Percentiles rank a stretch among this genome's conserved stretches.
Conservation (phyloP, 192 early-diverging fungal genomes). For the Coemansia sp. region DNA sequence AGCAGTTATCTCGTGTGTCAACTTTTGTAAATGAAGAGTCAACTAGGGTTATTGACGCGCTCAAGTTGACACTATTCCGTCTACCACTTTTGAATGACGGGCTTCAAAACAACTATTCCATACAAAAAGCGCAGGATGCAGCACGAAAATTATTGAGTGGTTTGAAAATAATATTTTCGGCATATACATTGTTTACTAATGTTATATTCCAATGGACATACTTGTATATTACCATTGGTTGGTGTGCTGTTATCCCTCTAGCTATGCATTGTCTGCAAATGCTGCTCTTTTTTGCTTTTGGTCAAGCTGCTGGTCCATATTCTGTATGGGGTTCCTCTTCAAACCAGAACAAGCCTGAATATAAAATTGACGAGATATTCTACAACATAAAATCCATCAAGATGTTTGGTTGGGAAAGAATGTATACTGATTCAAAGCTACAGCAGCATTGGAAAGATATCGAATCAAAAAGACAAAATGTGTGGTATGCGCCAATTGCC, state of each 20-base stretch:
- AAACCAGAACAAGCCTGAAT: too few relatives aligned
- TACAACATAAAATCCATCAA: not conserved
- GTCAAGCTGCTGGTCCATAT: slow-evolving; percentile 2
- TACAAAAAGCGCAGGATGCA: not conserved
- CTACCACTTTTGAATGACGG: slow-evolving; percentile 19
- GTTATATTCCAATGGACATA: not conserved
- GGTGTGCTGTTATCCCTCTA: slow-evolving; percentile 23
- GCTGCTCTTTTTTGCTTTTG: not conserved
- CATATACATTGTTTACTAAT: not conserved
- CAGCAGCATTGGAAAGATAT: not conserved
- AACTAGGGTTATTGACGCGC: not conserved
- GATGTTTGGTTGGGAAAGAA: slow-evolving; percentile 45
- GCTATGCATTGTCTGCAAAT: not conserved
- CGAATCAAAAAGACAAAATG: not conserved
- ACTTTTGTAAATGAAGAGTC: too few relatives aligned
- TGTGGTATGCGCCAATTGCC: not conserved
- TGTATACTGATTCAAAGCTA: slow-evolving; percentile 25
- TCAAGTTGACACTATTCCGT: slow-evolving; percentile 27
- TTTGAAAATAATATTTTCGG: not conserved
- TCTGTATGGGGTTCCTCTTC: too few relatives aligned
- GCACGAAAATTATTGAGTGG: not conserved
- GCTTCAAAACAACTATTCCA: not conserved
- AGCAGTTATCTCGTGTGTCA: slow-evolving; percentile 4
- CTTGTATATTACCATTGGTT: slow-evolving; percentile 25
- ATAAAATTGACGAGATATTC: not conserved